Evolutionary conservation across 148 eudicot genomes (phyloP), one percentile per base, ranked within the genome.

Genomic region (Suaeda aralocaspica): DNA sequence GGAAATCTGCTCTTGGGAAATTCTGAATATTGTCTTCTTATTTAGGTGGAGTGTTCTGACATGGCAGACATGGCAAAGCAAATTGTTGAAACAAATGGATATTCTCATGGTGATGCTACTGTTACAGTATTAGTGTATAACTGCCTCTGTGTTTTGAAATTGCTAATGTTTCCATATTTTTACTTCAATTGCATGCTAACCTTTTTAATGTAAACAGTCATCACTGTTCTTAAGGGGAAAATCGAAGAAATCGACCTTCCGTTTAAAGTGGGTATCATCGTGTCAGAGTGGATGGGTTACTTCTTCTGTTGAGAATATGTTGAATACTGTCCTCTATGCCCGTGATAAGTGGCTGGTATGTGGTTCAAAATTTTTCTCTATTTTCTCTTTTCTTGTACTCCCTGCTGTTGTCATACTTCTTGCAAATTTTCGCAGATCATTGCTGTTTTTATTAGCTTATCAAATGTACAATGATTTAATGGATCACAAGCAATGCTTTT

Each of bases 201-300:
- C 33, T 74, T 22, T 67, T 73, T 53, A 0, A 19, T 70, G 25
- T 74, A 11, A 21, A 6, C 90, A 95, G 99, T 87, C 55, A 83
- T 95, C 69, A 95, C 99, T 25, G 93, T 95, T 72, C 71, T 91
- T 31, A 95, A 91, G 84, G 99, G 97, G 44, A 95, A 95, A 76
- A 78, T 95, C 67, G 97, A 95, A 78, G 99, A 95, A 80, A 76
- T 95, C 72, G 92, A 95, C 70, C 97, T 95, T 73, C 99, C 97
- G 49, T 88, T 91, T 34, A 78, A 91, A 82, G 99, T 95, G 59
- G 99, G 91, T 84, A 73, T 95, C 10, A 95, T 95, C 63, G 84
- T 94, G 65, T 94, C 99, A 29, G 99, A 94, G 77, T 94, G 99
- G 99, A 94, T 94, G 99, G 99, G 99, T 56, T 94, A 94, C 81